phyloP scores from a whole-genome alignment of 2,329 filamentous ascomycete species.

The Zelopaecilomyces penicillatus region DNA sequence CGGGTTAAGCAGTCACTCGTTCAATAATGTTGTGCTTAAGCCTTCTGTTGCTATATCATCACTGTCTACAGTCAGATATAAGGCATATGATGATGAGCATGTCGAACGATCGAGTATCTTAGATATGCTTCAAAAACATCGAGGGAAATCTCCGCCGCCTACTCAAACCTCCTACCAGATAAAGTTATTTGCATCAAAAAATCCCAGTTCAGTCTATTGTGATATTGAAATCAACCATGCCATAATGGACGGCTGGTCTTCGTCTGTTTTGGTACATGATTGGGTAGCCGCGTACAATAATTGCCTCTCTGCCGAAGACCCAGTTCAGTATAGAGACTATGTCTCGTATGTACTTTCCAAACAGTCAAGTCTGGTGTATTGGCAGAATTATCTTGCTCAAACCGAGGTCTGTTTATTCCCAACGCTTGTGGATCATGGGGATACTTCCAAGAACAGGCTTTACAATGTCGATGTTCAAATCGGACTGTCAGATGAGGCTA shows the following conservation, averaged over 20 bases:
- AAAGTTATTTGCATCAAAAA: neutral
- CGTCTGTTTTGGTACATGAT: neutral
- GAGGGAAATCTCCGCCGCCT: neutral
- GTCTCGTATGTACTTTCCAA: neutral
- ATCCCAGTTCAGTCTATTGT: neutral
- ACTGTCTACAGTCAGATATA: neutral
- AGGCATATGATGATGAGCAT: neutral
- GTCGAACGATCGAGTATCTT: neutral
- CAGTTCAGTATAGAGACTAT: neutral
- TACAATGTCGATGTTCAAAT: neutral
- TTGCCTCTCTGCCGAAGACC: neutral
- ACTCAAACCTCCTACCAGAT: neutral
- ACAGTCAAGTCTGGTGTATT: neutral
- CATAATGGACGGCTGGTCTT: neutral
- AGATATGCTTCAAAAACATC: neutral
- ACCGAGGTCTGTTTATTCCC: neutral
- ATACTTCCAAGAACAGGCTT: neutral
- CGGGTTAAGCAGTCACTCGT: neutral
- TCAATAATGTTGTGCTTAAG: neutral
- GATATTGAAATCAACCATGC: neutral
- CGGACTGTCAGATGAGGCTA: neutral
- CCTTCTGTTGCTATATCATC: neutral
- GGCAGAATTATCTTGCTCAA: neutral
- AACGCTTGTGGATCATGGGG: neutral
- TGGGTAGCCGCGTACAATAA: neutral